Evolutionary conservation across 208 protist genomes (phyloP), one percentile per base, ranked within the genome.

Genomic region (Leishmania martiniquensis): DNA sequence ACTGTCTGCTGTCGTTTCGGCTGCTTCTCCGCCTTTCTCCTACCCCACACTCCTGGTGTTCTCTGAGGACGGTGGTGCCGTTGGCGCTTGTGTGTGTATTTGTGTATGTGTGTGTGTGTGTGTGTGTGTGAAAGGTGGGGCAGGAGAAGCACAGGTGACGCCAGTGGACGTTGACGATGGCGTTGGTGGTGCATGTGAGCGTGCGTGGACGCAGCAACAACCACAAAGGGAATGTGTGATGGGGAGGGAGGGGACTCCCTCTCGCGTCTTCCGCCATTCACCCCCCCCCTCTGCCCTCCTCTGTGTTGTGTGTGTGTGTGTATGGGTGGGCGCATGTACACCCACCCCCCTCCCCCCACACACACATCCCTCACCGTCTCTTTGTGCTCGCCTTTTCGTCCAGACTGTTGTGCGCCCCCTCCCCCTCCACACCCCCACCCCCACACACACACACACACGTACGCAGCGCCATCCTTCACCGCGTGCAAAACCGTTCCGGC

Each of bases 1-100:
- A 20, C 34, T 55, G 54, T 65, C 55, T 77, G 42, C 52, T 70
- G 63, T 47, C 62, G 47, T 57, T 60, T n/a, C 13, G 55, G 3
- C 62, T 44, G 5, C 47, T 34, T 17, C 60, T 17, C 12, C 62
- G 22, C 52, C 22, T 57, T 25, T 12, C n/a, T 6, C 52, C 22
- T 6, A 15, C 7, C 52, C 13, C 22, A 57, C 10, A n/a, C n/a
- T n/a, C n/a, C 5, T 49, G 45, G 9, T 49, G 45, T 12, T 49
- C 9, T 12, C 12, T 49, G 45, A 0, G 45, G 45, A 49, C 12
- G 45, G 9, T 4, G 45, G 12, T 49, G 52, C 22, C n/a, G 49
- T 25, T 0, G 22, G 29, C 29, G 25, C 25, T 13, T 12, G 49
- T 52, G 49, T 52, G 20, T 2, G 54, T 59, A 22, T 32, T 29